Evolutionary conservation across 1,284 basidiomycete genomes (phyloP).

Genomic region (Heterobasidion parviporum): DNA sequence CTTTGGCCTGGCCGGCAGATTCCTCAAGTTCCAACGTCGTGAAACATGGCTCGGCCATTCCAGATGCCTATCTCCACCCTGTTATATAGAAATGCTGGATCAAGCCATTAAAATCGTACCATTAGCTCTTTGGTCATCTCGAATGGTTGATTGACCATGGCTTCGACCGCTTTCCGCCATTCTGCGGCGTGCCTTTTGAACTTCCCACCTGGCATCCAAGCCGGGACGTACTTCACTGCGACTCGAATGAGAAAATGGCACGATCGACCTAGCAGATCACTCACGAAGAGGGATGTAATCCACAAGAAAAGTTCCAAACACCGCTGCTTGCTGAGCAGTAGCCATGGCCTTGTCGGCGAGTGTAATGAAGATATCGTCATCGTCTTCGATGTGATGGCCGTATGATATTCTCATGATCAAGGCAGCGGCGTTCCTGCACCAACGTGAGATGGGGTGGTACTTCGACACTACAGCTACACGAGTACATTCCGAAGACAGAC

Average conservation of each 20-base stretch:
- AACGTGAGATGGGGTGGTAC: neutral
- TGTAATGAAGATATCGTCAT: slow-evolving; percentile 47
- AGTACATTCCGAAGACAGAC: no score
- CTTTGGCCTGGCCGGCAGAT: neutral
- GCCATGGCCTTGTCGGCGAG: slow-evolving; percentile 48
- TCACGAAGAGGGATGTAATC: neutral
- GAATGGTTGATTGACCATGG: neutral
- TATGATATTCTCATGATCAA: slow-evolving; percentile 52
- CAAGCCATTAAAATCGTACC: neutral
- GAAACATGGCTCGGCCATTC: neutral
- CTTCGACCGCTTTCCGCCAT: neutral
- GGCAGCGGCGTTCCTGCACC: no score
- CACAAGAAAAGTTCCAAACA: neutral
- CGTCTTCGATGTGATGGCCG: slow-evolving; percentile 50
- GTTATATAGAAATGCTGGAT: neutral
- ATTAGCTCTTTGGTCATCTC: neutral
- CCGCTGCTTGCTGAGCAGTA: slow-evolving; percentile 17
- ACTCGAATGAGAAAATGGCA: no score
- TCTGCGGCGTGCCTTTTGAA: slow-evolving; percentile 18
- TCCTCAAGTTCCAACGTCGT: neutral
- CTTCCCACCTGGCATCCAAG: slow-evolving; percentile 17
- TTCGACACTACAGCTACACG: neutral
- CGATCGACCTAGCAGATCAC: neutral
- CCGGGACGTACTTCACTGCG: slow-evolving; percentile 15
- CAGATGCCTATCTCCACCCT: neutral